Percentiles rank a stretch among this genome's conserved stretches.
Evolutionary conservation across 2,329 filamentous ascomycete species (phyloP).

Genomic region (Ophiostoma tasmaniense): DNA sequence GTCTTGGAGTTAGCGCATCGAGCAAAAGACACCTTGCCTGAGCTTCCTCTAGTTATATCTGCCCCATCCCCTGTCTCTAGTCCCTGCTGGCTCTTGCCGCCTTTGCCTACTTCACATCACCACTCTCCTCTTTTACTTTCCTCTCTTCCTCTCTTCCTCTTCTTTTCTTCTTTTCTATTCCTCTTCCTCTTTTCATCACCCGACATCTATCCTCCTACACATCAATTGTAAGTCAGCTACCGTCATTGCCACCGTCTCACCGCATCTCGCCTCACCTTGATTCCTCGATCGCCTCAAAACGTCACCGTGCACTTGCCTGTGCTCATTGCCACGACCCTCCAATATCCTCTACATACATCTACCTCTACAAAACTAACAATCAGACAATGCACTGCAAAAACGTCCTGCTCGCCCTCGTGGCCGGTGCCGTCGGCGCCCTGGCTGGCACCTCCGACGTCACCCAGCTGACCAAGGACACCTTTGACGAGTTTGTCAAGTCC

Average conservation of each 20-base stretch:
- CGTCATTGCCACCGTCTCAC: not conserved
- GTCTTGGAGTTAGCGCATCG: not conserved
- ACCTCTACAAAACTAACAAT: not conserved
- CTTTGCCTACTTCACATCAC: constrained; percentile 1
- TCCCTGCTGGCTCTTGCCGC: constrained; percentile 7
- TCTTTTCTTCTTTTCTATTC: not conserved
- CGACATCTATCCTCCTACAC: not conserved
- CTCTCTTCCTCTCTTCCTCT: not conserved
- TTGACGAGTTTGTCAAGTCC: constrained; percentile 74
- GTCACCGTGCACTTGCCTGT: not conserved
- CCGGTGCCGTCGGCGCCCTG: constrained; percentile 35
- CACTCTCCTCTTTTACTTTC: not conserved
- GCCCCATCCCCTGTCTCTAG: constrained; percentile 3
- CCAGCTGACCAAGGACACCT: constrained; percentile 77
- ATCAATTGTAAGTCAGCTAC: not conserved
- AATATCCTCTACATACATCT: not conserved
- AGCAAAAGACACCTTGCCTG: constrained; percentile 17
- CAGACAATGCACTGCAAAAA: not conserved
- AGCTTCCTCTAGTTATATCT: constrained; percentile 3
- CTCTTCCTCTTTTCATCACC: not conserved
- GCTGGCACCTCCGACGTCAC: constrained; percentile 67
- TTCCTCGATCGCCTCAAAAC: not conserved
- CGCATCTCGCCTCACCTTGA: not conserved
- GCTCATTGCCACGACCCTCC: not conserved
- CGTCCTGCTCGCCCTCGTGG: constrained; percentile 45